phyloP scores from a whole-genome alignment of 2,329 filamentous ascomycete species.

The Cercospora sesami region DNA sequence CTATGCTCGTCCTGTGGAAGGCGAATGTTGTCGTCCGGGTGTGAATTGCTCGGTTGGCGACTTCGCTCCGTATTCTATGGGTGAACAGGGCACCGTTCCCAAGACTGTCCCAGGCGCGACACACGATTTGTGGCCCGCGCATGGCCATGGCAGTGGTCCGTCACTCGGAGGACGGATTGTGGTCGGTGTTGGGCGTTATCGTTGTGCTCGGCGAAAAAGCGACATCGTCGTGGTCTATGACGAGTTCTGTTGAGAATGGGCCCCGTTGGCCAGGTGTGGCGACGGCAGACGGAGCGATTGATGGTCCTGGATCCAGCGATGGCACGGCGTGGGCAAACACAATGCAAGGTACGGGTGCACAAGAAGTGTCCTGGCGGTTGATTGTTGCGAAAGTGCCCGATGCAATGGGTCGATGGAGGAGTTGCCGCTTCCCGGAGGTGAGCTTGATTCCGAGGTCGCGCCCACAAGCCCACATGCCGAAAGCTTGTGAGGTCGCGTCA shows the following conservation, averaged over 20 bases:
- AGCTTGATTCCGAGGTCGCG: conserved; percentile 4
- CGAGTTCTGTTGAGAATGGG: conserved; percentile 13
- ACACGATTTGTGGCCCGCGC: conserved; percentile 29
- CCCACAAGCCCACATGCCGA: conserved; percentile 2
- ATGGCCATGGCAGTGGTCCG: conserved; percentile 20
- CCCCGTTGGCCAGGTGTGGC: neutral
- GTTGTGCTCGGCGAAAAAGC: conserved; percentile 6
- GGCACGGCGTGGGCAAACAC: neutral
- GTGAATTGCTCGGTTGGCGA: neutral
- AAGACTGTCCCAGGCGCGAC: conserved; percentile 37
- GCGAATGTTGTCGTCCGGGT: neutral
- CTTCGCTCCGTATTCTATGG: conserved; percentile 34
- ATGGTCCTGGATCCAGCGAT: neutral
- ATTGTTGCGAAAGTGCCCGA: conserved; percentile 2
- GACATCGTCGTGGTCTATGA: conserved; percentile 20
- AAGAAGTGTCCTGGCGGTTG: neutral
- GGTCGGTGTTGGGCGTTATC: conserved; percentile 5
- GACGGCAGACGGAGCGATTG: neutral
- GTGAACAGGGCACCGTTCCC: conserved; percentile 40
- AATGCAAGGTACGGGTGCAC: neutral
- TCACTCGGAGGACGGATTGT: neutral
- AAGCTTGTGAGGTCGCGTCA: conserved; percentile 4
- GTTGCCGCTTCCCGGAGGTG: neutral
- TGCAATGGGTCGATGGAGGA: neutral
- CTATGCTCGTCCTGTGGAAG: neutral